A percentile compares a stretch with the other conserved stretches of the same genome.
phyloP scores from a whole-genome alignment of 1,139 yeast genomes.

The Suhomyces anneliseae region DNA sequence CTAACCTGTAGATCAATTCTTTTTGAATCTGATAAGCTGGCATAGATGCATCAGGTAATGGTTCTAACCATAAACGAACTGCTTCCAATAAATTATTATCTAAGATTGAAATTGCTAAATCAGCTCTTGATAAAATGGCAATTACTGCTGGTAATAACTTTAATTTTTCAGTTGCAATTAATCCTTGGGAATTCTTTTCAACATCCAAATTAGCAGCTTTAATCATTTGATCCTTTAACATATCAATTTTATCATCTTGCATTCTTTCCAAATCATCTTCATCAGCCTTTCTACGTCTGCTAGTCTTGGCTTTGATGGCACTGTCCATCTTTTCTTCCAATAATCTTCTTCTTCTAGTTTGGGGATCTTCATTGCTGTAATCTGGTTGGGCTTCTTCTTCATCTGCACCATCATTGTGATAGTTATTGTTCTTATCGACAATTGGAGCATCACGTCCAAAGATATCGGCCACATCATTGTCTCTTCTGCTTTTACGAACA shows the following conservation, averaged over 20 bases:
- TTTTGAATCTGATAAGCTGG: conserved; percentile 97
- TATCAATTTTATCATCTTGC: conserved; percentile 88
- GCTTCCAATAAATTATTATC: conserved; percentile 94
- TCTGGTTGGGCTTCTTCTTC: conserved; percentile 2
- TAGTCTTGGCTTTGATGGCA: conserved; percentile 67
- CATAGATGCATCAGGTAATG: conserved; percentile 94
- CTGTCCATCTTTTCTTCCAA: conserved; percentile 80
- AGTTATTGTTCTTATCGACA: conserved; percentile 4
- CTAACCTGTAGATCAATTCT: conserved; percentile 73
- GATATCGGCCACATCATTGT: conserved; percentile 10
- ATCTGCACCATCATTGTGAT: conserved; percentile 12
- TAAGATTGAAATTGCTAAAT: conserved; percentile 85
- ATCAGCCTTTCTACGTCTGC: conserved; percentile 62
- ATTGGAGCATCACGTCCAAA: conserved; percentile 12
- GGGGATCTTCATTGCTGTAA: conserved; percentile 43
- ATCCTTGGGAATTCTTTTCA: conserved; percentile 72
- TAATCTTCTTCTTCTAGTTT: conserved; percentile 64
- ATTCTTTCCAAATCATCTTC: conserved; percentile 93
- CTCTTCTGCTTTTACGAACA: conserved; percentile 27
- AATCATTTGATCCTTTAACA: conserved; percentile 86
- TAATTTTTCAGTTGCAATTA: conserved; percentile 85
- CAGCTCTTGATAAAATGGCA: conserved; percentile 74
- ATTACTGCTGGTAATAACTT: conserved; percentile 78
- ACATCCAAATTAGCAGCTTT: conserved; percentile 90
- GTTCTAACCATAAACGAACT: conserved; percentile 95